Percentiles rank a stretch among this genome's conserved stretches.
phyloP scores from a whole-genome alignment of 306 rosid species.

The Vachellia pachyceras region DNA sequence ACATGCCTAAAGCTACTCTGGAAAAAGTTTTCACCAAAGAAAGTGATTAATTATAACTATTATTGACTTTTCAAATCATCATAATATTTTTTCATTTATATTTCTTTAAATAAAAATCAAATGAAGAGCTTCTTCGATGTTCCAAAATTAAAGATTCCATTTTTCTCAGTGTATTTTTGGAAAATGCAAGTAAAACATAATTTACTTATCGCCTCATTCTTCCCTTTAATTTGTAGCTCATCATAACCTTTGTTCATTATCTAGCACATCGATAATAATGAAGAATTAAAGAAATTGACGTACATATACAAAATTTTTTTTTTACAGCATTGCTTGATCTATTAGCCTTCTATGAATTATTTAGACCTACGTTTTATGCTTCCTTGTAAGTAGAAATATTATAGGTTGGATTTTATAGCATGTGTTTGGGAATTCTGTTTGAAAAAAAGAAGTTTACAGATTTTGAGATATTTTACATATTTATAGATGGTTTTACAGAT shows the following conservation, averaged over 20 bases:
- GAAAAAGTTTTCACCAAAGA: neutral
- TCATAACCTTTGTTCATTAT: neutral
- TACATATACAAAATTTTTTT: neutral
- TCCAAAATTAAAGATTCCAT: neutral
- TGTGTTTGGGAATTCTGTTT: too few relatives aligned
- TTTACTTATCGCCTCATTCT: neutral
- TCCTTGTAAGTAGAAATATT: neutral
- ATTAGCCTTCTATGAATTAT: neutral
- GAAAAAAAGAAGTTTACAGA: too few relatives aligned
- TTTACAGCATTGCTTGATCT: neutral
- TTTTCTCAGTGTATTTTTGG: neutral
- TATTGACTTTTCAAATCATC: neutral
- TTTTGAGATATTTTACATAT: too few relatives aligned
- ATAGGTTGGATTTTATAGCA: too few relatives aligned
- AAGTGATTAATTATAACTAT: too few relatives aligned
- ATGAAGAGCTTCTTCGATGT: neutral
- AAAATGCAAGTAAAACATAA: neutral
- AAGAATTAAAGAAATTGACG: neutral
- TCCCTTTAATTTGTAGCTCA: neutral
- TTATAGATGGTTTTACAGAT: too few relatives aligned
- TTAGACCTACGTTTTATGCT: neutral
- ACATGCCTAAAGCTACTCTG: neutral
- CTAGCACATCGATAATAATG: neutral
- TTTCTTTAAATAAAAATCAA: neutral
- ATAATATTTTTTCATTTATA: neutral